Percentiles rank a stretch among this genome's conserved stretches.
Conservation (phyloP, 192 early-diverging fungal species). For the Backusella circina region DNA sequence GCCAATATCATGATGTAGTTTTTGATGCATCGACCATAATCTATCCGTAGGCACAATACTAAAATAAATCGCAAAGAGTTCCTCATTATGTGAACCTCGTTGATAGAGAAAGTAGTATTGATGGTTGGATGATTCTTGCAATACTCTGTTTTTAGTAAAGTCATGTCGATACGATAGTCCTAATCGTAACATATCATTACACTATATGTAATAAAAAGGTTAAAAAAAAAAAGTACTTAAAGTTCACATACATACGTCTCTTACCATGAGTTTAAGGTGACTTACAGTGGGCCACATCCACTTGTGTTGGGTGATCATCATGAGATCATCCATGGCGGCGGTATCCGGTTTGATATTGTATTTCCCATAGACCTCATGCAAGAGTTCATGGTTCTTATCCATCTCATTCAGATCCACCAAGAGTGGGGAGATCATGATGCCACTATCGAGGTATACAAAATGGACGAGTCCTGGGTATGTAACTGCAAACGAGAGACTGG, state of each 20-base stretch:
- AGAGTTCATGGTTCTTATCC: constrained; percentile 14
- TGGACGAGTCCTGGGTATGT: constrained; percentile 29
- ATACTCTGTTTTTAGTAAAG: neutral
- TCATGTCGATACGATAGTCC: constrained; percentile 3
- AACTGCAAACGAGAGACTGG: constrained; percentile 24
- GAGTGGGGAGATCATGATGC: constrained; percentile 15
- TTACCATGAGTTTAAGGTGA: constrained; percentile 8
- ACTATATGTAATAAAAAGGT: neutral
- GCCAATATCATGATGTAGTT: constrained; percentile 14
- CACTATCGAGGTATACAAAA: constrained; percentile 27
- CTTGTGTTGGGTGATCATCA: neutral
- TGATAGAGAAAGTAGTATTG: constrained; percentile 11
- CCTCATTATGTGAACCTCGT: neutral
- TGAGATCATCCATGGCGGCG: neutral
- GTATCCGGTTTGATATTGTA: neutral
- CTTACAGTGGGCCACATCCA: constrained; percentile 10
- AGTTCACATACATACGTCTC: too few species aligned
- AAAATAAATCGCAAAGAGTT: constrained; percentile 22
- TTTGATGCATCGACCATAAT: constrained; percentile 26
- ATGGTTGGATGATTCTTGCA: neutral
- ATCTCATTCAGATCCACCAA: constrained; percentile 26
- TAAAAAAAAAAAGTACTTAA: too few species aligned
- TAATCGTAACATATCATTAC: neutral
- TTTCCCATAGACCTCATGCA: constrained; percentile 8
- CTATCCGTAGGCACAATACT: neutral